Evolutionary conservation across 768 basidiomycete species (phyloP), one percentile per base, ranked within the genome.

Genomic region (Pleurotus sapidus): DNA sequence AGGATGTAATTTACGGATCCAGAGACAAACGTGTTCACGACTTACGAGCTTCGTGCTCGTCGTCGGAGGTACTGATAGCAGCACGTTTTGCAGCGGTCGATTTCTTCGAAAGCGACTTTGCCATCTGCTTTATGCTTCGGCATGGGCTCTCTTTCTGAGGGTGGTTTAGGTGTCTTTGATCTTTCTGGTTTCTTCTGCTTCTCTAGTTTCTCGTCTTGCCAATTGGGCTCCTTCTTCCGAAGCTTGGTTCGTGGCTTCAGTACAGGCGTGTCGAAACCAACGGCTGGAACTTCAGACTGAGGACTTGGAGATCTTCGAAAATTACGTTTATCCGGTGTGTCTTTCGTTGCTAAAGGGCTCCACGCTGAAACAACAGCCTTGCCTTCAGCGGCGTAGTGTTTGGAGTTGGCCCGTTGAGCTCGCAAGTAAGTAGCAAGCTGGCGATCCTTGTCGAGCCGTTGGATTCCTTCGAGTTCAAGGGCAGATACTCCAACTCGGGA

Each of bases 221-320:
- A 3, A 20, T 20, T 20, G 20, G 20, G 20, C 20, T 20, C 20
- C 20, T 20, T 20, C 20, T 20, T 20, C 20, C 20, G 20, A 20
- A 20, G 20, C 20, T 20, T 20, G 20, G 27, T 67, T 25, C 85
- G 78, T 34, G 84, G 74, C 59, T 77, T 80, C 38, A 87, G 72
- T 30, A 86, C 67, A 15, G 85, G 86, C 9, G 84, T 87, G 39
- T 72, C 77, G 60, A 86, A 81, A 3, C 76, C 77, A 59, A 72
- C 15, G 27, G 47, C 48, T n/a, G 46, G 11, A n/a, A 18, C 25
- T 20, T 20, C 20, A 20, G 20, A 20, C 20, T 20, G 20, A 20
- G 20, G 20, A 20, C 20, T 20, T 20, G 20, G 20, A 20, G 20
- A 20, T 3, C 20, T 20, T 20, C 20, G 20, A 20, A 3, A 20